Percentiles rank a stretch among this genome's conserved stretches.
Evolutionary conservation across 768 basidiomycete genomes (phyloP).

Genomic region (Mycena epipterygia): DNA sequence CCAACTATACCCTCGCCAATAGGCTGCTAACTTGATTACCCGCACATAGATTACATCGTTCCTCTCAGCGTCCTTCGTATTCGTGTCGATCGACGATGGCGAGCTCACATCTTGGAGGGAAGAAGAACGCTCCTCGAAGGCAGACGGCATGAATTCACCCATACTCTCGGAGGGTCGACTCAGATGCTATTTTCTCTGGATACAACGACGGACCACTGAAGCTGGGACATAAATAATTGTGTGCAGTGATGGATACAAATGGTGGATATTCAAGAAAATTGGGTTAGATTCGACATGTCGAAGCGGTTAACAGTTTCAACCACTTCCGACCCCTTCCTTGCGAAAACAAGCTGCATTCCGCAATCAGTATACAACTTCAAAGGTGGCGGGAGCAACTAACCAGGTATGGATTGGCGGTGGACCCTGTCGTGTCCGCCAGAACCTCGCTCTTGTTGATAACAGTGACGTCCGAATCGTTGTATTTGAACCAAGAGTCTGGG

Average conservation of each 20-base stretch:
- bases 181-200: not conserved
- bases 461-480: constrained; percentile 92
- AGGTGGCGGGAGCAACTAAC: constrained; percentile 56
- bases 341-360: constrained; percentile 78
- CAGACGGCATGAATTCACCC: too few relatives aligned
- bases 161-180: too few relatives aligned
- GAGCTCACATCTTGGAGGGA: too few relatives aligned
- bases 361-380: constrained; percentile 17
- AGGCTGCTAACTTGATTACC: too few relatives aligned
- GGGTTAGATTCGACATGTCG: constrained; percentile 48
- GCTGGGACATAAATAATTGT: constrained; percentile 19
- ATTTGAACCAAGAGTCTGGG: constrained; percentile 94
- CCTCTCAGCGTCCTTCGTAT: too few relatives aligned
- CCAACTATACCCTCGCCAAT: not conserved
- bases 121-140: too few relatives aligned
- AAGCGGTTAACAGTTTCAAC: constrained; percentile 87
- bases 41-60: too few relatives aligned
- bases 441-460: constrained; percentile 86
- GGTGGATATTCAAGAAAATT: constrained; percentile 36
- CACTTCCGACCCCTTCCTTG: constrained; percentile 82
- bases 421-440: constrained; percentile 90
- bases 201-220: too few relatives aligned
- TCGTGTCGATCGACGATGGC: too few relatives aligned
- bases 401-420: constrained; percentile 91
- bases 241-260: constrained; percentile 17